phyloP scores from a whole-genome alignment of 768 basidiomycete genomes.

The Tubosaeta sp. region DNA sequence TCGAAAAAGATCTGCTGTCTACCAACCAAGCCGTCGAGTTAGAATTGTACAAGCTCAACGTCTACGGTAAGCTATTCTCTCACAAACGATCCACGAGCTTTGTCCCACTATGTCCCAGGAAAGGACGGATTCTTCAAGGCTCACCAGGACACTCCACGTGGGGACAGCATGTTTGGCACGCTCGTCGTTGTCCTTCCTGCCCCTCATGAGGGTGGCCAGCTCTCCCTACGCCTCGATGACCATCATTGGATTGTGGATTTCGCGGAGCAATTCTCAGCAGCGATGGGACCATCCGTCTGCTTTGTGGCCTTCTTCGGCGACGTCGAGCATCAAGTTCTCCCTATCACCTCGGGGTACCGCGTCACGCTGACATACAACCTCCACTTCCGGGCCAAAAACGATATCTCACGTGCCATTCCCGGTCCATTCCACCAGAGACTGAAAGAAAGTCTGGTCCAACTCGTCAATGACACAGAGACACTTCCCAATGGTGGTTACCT shows the following conservation, averaged over 20 bases:
- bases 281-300: slow-evolving; percentile 15
- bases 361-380: slow-evolving; percentile 44
- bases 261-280: slow-evolving; percentile 7
- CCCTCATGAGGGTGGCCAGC: slow-evolving; percentile 41
- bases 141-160: slow-evolving; percentile 46
- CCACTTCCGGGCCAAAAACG: background rate
- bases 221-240: slow-evolving; percentile 33
- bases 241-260: slow-evolving; percentile 39
- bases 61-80: slow-evolving; percentile 34
- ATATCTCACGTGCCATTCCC: background rate
- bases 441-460: slow-evolving; percentile 2
- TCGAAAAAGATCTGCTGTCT: slow-evolving; percentile 9
- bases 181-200: slow-evolving; percentile 47
- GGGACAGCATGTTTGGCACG: slow-evolving; percentile 45
- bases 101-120: background rate
- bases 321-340: slow-evolving; percentile 41
- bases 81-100: no score
- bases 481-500: slow-evolving; percentile 31
- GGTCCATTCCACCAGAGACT: background rate
- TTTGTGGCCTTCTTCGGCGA: slow-evolving; percentile 43
- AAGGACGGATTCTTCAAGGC: slow-evolving; percentile 45
- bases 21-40: slow-evolving; percentile 23
- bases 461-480: slow-evolving; percentile 25
- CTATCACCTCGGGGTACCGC: slow-evolving; percentile 38
- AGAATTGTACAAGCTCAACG: slow-evolving; percentile 45